These are phyloP conservation scores for Warburgia ugandensis DNA, from an alignment of 164 flowering plant species.

Conservation along the genomic window DNA sequence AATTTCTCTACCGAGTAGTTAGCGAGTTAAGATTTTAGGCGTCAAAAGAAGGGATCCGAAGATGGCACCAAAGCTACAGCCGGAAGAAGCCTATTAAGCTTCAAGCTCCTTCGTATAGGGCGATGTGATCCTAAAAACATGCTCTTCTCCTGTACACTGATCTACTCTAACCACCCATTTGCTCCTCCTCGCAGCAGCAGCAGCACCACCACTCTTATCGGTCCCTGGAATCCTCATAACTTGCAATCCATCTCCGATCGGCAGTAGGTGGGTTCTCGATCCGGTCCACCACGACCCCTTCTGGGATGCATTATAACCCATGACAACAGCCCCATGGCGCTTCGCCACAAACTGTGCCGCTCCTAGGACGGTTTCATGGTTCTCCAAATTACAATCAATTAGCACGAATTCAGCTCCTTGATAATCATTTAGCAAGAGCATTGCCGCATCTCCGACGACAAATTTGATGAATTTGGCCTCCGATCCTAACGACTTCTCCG, in stretches of 20 bases:
- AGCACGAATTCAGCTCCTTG: constrained; percentile 58
- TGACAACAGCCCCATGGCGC: constrained; percentile 26
- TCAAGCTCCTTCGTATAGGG: constrained; percentile 13
- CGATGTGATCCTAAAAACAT: constrained; percentile 56
- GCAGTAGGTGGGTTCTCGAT: constrained; percentile 44
- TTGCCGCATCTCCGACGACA: constrained; percentile 45
- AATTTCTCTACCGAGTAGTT: too few relatives aligned
- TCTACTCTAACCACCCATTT: constrained; percentile 72
- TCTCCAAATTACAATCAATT: constrained; percentile 53
- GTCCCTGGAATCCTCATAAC: constrained; percentile 33
- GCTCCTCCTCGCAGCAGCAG: constrained; percentile 30
- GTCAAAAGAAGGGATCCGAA: too few relatives aligned
- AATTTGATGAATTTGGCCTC: constrained; percentile 37
- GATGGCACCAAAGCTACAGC: too few relatives aligned
- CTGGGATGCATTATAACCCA: constrained; percentile 60
- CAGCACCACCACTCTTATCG: constrained; percentile 1
- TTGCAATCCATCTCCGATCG: constrained; percentile 68
- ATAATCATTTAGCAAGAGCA: constrained; percentile 29
- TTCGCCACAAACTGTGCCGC: constrained; percentile 23
- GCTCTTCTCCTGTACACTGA: constrained; percentile 77
- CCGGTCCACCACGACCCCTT: constrained; percentile 41
- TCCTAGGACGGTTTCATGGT: constrained; percentile 35
- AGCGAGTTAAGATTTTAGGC: too few relatives aligned
- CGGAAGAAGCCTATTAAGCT: constrained; percentile 13
- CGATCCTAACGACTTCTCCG: constrained; percentile 27